phyloP scores from a whole-genome alignment of 2,329 filamentous ascomycete species.

The Epichloe uncinata region DNA sequence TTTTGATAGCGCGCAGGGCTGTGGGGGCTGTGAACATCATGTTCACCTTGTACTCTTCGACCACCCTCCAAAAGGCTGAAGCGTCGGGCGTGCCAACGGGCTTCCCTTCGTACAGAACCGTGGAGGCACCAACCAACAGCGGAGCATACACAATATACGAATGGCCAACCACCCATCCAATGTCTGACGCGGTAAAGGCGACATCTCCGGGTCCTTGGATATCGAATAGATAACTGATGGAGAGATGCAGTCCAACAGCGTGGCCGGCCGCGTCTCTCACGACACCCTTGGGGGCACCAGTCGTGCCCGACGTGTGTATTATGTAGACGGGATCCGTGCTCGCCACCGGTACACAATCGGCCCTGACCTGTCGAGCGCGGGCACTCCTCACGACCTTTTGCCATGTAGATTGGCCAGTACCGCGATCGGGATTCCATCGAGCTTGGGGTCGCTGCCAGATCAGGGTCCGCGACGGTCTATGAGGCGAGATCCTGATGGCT shows the following conservation, averaged over 20 bases:
- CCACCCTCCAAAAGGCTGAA: slow-evolving; percentile 74
- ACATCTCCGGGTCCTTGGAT: slow-evolving; percentile 77
- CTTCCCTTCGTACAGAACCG: slow-evolving; percentile 87
- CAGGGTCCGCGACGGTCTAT: slow-evolving; percentile 61
- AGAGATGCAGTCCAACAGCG: slow-evolving; percentile 71
- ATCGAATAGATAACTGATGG: slow-evolving; percentile 70
- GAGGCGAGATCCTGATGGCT: slow-evolving; percentile 50
- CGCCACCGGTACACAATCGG: slow-evolving; percentile 63
- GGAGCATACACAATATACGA: slow-evolving; percentile 85
- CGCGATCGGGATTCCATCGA: slow-evolving; percentile 56
- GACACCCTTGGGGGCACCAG: slow-evolving; percentile 72
- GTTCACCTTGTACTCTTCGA: slow-evolving; percentile 77
- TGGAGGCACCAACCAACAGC: slow-evolving; percentile 71
- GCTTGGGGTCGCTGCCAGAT: slow-evolving; percentile 76
- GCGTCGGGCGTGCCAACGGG: slow-evolving; percentile 81
- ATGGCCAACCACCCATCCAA: slow-evolving; percentile 63
- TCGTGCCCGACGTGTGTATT: slow-evolving; percentile 80
- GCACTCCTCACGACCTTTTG: slow-evolving; percentile 62
- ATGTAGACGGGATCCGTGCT: slow-evolving; percentile 77
- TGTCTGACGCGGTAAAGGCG: slow-evolving; percentile 61
- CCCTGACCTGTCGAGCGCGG: slow-evolving; percentile 50
- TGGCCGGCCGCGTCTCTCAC: slow-evolving; percentile 74
- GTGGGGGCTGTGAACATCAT: slow-evolving; percentile 77
- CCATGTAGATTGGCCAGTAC: slow-evolving; percentile 66
- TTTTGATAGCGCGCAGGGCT: slow-evolving; percentile 73